Base-by-base conservation (phyloP, 345 rosid species). In the Melaleuca quinquenervia region DNA sequence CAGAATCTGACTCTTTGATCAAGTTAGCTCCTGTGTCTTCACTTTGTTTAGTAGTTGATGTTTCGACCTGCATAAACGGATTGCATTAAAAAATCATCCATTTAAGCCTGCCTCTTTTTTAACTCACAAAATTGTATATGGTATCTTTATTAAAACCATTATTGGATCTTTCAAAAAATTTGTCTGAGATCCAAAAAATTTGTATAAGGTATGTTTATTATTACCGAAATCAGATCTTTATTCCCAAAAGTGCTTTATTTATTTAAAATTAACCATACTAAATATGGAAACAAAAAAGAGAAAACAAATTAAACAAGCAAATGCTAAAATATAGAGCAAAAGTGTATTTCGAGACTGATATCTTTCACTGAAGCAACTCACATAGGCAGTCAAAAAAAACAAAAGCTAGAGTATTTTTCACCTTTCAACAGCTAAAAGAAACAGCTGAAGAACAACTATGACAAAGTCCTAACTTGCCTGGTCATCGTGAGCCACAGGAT, bases 401-500 rank as follows among this genome's bases (percentile, higher is more conserved):
- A 70, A 70, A 70, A 36, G 80, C 80, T 36, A 36, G 80, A 70
- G 48, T 70, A 70, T 18, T 70, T 24, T 48, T 36, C 29, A 48
- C 56, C 52, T 50, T 55, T 14, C 29, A 16, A 50, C 85, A 82
- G 80, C 21, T 58, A 86, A 51, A 52, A 36, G 26, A 70, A 70
- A 70, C 80, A 70, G 80, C 80, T 70, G 48, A 36, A 70, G 45
- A 18, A 70, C 24, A 27, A 36, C 54, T 52, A 49, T 52, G 45
- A 55, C 45, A 54, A 84, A 60, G 53, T 58, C 84, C 84, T n/a
- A 82, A 88, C 54, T 89, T 94, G 95, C 99, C 99, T 91, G 90
- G 80, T 90, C 94, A 82, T 84, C 87, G 50, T 86, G 90, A 82
- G 87, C 88, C 76, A 88, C 44, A 48, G 92, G 85, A 89, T 85